Percentiles rank a stretch among this genome's conserved stretches.
phyloP scores from a whole-genome alignment of 345 rosid species.

The Citrus hindsii region DNA sequence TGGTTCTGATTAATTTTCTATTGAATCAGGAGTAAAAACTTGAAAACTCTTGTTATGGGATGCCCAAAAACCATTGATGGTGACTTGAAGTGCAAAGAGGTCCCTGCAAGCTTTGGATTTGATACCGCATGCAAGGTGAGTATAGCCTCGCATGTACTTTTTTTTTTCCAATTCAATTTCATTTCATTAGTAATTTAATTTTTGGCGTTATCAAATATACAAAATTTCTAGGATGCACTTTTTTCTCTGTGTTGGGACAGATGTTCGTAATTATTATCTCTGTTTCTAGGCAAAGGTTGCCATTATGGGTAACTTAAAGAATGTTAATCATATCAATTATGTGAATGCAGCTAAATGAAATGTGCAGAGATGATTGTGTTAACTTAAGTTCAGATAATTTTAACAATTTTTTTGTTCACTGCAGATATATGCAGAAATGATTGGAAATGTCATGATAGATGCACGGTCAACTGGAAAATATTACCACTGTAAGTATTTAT shows the following conservation, averaged over 20 bases:
- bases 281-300: not conserved
- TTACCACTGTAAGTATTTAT: conserved; percentile 78
- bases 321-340: not conserved
- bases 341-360: not conserved
- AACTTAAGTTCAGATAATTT: not conserved
- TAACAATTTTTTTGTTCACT: not conserved
- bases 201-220: not conserved
- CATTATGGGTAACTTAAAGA: not conserved
- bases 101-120: conserved; percentile 95
- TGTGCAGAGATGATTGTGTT: not conserved
- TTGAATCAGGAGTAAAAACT: conserved; percentile 60
- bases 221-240: not conserved
- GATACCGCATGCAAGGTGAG: conserved; percentile 99
- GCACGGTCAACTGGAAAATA: conserved; percentile 98
- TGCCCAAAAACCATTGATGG: conserved; percentile 99
- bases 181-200: not conserved
- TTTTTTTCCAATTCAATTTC: not conserved
- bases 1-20: not conserved
- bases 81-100: conserved; percentile 97
- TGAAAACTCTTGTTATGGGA: conserved; percentile 88
- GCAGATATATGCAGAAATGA: conserved; percentile 97
- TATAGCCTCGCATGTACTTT: not conserved
- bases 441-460: conserved; percentile 98
- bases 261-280: not conserved
- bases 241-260: not conserved